Base-by-base conservation (phyloP, 306 rosid genomes). In the Senna tora region DNA sequence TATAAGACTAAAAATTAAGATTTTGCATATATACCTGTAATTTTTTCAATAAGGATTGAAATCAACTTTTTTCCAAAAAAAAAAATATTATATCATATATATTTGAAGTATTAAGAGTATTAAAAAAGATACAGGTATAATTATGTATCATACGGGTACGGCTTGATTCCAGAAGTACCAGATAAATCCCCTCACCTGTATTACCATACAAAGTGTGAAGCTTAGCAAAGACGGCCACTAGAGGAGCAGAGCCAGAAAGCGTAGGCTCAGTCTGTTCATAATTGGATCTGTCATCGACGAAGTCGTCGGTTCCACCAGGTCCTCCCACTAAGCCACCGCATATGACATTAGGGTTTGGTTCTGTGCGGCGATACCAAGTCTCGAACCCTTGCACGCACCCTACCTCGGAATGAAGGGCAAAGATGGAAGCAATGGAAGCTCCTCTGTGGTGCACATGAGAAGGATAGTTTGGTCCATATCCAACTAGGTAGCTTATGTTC, bases 241-340 rank as follows among this genome's bases (percentile, higher is more conserved):
- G 96, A 22, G 98, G 93, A 70, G 92, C 98, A 64, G 79, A 30
- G 46, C 87, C 92, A 9, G 98, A 79, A 6, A 88, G 65, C 12
- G 98, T 88, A 10, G 98, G 96, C 78, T 93, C 98, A 34, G 96
- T 85, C 69, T 89, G 90, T 76, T 93, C 98, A 75, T 93, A 93
- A 43, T 81, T 82, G 65, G 96, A 85, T 56, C 97, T 83, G 10
- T 93, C 96, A 58, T 93, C 93, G 0, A 74, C 58, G 75, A 82
- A 93, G 21, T 43, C 55, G 51, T 93, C 98, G 67, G 87, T 82
- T 61, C 63, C 28, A 72, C 83, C 87, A 1, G 98, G 98, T 7
- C 98, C 98, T 28, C 98, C 98, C 39, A 93, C 96, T 56, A 93
- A 89, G 38, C 83, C 96, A 17, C 98, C 98, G 15, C 33, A 42